Base-by-base conservation (phyloP, 805 yeast genomes). In the Cyberlindnera samutprakarnensis region DNA sequence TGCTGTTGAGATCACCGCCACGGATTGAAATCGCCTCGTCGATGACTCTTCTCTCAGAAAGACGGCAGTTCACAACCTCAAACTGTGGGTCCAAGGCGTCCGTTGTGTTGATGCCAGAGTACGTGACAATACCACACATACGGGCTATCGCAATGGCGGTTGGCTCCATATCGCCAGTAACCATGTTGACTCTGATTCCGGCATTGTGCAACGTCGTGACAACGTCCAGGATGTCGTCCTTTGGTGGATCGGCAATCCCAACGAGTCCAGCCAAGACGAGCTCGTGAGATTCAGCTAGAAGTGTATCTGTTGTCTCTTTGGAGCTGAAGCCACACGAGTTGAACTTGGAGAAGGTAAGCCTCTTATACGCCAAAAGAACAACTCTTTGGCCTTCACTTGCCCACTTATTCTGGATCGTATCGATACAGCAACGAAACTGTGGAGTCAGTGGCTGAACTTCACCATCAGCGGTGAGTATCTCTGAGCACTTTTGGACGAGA, bases 151-250 rank as follows among this genome's bases (percentile, higher is more conserved):
- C 61, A 22, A 64, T 55, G 1, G 71, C 77, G 18, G 76, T 71
- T 11, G 65, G 49, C 42, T 66, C 70, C 39, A 62, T 69, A 47
- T 72, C 78, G 36, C 78, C 77, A n/a, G 70, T 66, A 15, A 64
- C 61, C 69, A 66, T 64, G 6, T 57, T 55, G 12, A 59, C 48
- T 28, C 54, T 62, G 33, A 66, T 56, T 11, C 70, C 68, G 7
- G 70, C 70, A 14, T 36, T 46, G 33, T 57, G 55, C 22, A 64
- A 50, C 6, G 45, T 50, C 6, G 35, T 25, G 19, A 65, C 44
- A 13, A 62, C 64, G 12, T 47, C 48, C 21, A 42, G 52, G 22
- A 63, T 54, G 17, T 51, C 57, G 30, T 55, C 54, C 37, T 64
- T 55, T 31, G 66, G 66, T 5, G 70, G 71, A 45, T 66, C 72